These are phyloP conservation scores for Picea glauca DNA, from an alignment of 75 land plant species.

Conservation along the genomic window DNA sequence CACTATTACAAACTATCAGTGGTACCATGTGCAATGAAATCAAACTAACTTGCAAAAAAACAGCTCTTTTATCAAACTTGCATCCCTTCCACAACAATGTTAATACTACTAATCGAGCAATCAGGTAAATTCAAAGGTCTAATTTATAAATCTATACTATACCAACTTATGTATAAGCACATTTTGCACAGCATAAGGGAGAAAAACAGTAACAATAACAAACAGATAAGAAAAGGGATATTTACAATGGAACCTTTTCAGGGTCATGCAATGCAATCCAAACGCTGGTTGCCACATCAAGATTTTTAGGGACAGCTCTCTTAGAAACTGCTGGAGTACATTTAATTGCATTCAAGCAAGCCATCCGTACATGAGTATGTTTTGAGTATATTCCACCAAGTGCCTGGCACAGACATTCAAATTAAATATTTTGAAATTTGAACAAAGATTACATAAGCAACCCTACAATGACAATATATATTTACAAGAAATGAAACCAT, in stretches of 20 bases:
- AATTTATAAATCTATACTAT: background rate
- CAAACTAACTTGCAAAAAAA: no score
- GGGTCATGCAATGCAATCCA: constrained; percentile 98
- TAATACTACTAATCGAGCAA: background rate
- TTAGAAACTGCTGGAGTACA: constrained; percentile 75
- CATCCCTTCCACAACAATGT: background rate
- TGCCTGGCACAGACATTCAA: constrained; percentile 49
- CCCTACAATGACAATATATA: background rate
- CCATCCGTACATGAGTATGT: constrained; percentile 82
- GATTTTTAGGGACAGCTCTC: constrained; percentile 44
- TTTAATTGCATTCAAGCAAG: constrained; percentile 86
- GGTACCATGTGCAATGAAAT: no score
- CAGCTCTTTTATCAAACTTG: background rate
- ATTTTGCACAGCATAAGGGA: background rate
- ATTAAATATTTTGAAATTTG: background rate
- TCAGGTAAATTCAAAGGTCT: background rate
- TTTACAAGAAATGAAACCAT: background rate
- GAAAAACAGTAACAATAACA: background rate
- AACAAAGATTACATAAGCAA: background rate
- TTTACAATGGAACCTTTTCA: constrained; percentile 59
- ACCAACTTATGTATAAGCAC: background rate
- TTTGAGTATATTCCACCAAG: constrained; percentile 84
- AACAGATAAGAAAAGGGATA: background rate
- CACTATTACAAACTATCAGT: no score
- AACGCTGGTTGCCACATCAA: constrained; percentile 64